phyloP scores from a whole-genome alignment of 306 rosid species.

The Lathyrus aphaca region DNA sequence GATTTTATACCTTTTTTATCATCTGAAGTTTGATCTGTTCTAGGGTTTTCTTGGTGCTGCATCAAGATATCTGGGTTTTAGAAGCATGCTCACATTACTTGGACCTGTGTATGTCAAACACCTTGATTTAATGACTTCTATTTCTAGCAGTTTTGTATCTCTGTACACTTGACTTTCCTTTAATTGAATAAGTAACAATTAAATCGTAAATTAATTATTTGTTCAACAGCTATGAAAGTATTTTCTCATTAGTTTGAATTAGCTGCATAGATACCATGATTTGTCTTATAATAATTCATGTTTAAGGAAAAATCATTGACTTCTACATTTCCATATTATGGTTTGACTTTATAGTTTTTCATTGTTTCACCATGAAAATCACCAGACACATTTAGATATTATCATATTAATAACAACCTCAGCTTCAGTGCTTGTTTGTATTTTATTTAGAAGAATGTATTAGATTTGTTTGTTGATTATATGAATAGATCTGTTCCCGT shows the following conservation, averaged over 20 bases:
- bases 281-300: too few species aligned
- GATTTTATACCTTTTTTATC: slow-evolving; percentile 31
- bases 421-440: too few species aligned
- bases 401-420: too few species aligned
- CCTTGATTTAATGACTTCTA: slow-evolving; percentile 35
- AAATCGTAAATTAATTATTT: slow-evolving; percentile 1
- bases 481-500: slow-evolving; percentile 1
- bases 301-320: too few species aligned
- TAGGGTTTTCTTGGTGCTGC: slow-evolving; percentile 95
- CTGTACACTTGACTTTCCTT: slow-evolving; percentile 24
- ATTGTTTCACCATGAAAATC: too few species aligned
- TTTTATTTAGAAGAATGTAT: too few species aligned
- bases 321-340: too few species aligned
- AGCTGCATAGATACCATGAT: neutral
- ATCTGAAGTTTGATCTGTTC: slow-evolving; percentile 33
- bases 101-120: slow-evolving; percentile 80
- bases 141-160: slow-evolving; percentile 28
- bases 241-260: neutral
- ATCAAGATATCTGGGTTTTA: slow-evolving; percentile 83
- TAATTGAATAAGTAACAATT: slow-evolving; percentile 3
- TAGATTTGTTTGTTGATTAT: too few species aligned
- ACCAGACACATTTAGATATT: too few species aligned
- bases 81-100: slow-evolving; percentile 84
- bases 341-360: too few species aligned
- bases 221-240: neutral